Conservation (phyloP, 1,139 yeast genomes). For the Wickerhamomyces sp. region DNA sequence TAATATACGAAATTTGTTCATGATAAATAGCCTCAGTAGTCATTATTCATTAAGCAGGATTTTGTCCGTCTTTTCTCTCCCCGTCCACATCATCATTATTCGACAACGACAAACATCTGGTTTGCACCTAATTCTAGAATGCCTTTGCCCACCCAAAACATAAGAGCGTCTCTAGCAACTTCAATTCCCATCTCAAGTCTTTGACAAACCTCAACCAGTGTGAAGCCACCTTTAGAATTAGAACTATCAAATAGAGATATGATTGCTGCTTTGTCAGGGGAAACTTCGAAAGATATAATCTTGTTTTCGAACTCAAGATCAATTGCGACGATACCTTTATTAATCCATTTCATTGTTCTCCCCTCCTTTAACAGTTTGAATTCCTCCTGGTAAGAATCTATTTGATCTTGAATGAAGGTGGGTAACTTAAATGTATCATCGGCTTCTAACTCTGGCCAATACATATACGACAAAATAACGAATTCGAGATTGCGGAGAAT, state of each 20-base stretch:
- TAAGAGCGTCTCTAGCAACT: conserved; percentile 33
- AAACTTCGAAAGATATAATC: conserved; percentile 41
- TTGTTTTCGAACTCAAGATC: conserved; percentile 50
- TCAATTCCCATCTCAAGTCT: conserved; percentile 26
- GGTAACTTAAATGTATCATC: conserved; percentile 47
- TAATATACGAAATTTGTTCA: not conserved
- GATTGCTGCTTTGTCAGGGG: conserved; percentile 69
- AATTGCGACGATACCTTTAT: conserved; percentile 61
- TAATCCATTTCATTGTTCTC: conserved; percentile 53
- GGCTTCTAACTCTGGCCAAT: conserved; percentile 29
- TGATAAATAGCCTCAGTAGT: not conserved
- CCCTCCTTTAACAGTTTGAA: conserved; percentile 49
- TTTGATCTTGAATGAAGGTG: conserved; percentile 31
- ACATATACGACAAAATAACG: conserved; percentile 37
- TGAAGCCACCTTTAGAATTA: conserved; percentile 18
- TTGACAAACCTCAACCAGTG: conserved; percentile 28
- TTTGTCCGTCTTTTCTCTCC: not conserved
- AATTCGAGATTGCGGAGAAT: conserved; percentile 28
- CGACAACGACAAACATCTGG: not conserved
- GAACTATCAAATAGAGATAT: conserved; percentile 48
- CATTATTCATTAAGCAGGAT: not conserved
- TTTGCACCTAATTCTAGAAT: conserved; percentile 32
- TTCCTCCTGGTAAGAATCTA: conserved; percentile 39
- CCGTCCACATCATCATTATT: not conserved
- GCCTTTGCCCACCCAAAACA: conserved; percentile 54